A percentile compares a stretch with the other conserved stretches of the same genome.
Conservation (phyloP, 306 rosid species). For the Dicorynia guianensis region DNA sequence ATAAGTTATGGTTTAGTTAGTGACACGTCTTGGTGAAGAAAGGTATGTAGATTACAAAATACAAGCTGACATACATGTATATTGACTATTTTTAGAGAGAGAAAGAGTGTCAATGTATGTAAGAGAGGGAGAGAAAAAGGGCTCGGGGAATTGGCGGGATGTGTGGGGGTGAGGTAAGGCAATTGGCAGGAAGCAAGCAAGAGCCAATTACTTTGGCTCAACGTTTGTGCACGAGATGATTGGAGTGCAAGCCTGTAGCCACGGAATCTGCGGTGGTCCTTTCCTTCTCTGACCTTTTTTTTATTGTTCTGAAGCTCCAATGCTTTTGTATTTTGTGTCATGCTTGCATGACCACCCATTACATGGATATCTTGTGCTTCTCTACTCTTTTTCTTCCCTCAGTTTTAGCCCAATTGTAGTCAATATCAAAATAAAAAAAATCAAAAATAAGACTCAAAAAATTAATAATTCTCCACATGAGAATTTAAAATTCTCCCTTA, state of each 20-base stretch:
- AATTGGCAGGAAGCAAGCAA: slow-evolving; percentile 41
- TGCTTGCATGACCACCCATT: slow-evolving; percentile 56
- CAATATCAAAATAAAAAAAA: no score
- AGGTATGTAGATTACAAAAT: slow-evolving; percentile 24
- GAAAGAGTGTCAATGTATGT: neutral
- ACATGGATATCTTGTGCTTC: slow-evolving; percentile 58
- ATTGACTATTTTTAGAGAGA: slow-evolving; percentile 37
- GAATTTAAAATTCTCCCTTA: no score
- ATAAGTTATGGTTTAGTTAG: slow-evolving; percentile 32
- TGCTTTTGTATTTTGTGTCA: slow-evolving; percentile 40
- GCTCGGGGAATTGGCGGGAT: neutral
- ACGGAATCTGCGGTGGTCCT: slow-evolving; percentile 86
- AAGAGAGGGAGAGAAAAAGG: slow-evolving; percentile 31
- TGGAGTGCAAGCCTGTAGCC: slow-evolving; percentile 93
- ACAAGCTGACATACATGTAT: slow-evolving; percentile 24
- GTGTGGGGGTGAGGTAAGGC: slow-evolving; percentile 35
- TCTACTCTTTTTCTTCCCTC: slow-evolving; percentile 18
- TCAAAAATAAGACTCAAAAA: no score
- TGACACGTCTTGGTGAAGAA: slow-evolving; percentile 46
- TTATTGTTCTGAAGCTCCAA: neutral
- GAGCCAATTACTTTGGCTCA: slow-evolving; percentile 67
- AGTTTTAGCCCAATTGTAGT: neutral
- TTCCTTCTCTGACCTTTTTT: slow-evolving; percentile 20
- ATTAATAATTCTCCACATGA: no score
- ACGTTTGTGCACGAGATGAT: slow-evolving; percentile 76